Base-by-base conservation (phyloP, 768 basidiomycete genomes). In the Dentipellis fragilis region DNA sequence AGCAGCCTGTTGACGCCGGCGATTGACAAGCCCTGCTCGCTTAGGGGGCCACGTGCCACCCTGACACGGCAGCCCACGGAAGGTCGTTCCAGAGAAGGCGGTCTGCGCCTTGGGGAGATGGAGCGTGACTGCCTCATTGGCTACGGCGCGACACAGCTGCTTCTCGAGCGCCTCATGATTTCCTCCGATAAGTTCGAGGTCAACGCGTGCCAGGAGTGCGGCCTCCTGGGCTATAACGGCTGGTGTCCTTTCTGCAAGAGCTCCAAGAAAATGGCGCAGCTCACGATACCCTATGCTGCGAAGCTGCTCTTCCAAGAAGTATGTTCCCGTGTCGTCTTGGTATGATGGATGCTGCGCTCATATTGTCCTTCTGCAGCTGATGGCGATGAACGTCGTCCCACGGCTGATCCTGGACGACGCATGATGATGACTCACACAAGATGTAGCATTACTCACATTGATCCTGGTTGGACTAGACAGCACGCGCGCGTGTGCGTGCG, bases 221-320 rank as follows among this genome's bases (percentile, higher is more conserved):
- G 96, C 8, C 72, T 97, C 62, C 86, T 98, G 80, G 96, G 94
- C 3, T 90, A 91, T 68, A 84, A 88, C 65, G 90, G 91, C 56
- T 97, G 93, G 93, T 97, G 94, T 69, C 81, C 90, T n/a, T 92
- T 91, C 64, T 98, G 95, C 82, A 95, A 96, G 75, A 93, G 88
- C 64, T 93, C 92, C 48, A 96, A 97, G 73, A 86, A 87, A 67
- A 89, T 99, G 81, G 90, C 93, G 47, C 89, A 92, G 65, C 75
- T 99, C 60, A 94, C 90, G 16, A 93, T 99, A 54, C 95, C 95
- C 1, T 98, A 96, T 67, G 93, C 94, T 9, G 93, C 94, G 52
- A 97, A 98, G 69, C 64, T 93, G 57, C 72, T 93, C 23, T 93
- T 93, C 75, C 90, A 92, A 69, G 91, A 93, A 81, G 89, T 87